Evolutionary conservation across 2,329 filamentous ascomycete genomes (phyloP).

Genomic region (Sarocladium strictum): DNA sequence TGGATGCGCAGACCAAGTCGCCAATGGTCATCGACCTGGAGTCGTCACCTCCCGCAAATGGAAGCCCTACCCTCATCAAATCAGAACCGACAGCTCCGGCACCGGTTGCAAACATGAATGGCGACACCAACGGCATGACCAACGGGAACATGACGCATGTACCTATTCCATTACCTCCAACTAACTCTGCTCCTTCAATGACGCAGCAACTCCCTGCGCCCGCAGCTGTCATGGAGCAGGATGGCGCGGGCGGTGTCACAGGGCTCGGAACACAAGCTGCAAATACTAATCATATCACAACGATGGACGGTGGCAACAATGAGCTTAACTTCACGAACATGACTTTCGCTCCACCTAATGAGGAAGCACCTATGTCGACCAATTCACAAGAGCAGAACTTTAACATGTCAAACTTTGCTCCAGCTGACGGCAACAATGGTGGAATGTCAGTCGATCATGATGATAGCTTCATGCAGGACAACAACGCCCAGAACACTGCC

Average conservation of each 20-base stretch:
- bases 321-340: constrained; percentile 50
- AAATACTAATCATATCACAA: background rate
- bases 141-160: background rate
- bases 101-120: constrained; percentile 12
- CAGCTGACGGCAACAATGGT: constrained; percentile 23
- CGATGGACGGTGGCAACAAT: constrained; percentile 18
- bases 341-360: constrained; percentile 43
- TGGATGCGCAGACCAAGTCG: constrained; percentile 29
- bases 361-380: constrained; percentile 18
- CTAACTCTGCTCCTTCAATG: constrained; percentile 19
- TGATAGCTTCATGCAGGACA: constrained; percentile 8
- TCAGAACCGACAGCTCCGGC: constrained; percentile 9
- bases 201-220: background rate
- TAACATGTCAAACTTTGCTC: constrained; percentile 38
- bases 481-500: constrained; percentile 15
- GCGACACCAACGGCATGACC: constrained; percentile 13
- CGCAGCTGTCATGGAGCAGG: constrained; percentile 7
- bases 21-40: constrained; percentile 31
- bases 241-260: constrained; percentile 18
- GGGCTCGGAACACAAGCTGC: background rate
- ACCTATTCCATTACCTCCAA: background rate
- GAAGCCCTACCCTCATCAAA: constrained; percentile 2
- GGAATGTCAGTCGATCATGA: constrained; percentile 11
- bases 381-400: constrained; percentile 33
- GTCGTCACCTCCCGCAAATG: constrained; percentile 22